Percentiles rank a stretch among this genome's conserved stretches.
phyloP scores from a whole-genome alignment of 306 rosid species.

The Hylodesmum podocarpum region DNA sequence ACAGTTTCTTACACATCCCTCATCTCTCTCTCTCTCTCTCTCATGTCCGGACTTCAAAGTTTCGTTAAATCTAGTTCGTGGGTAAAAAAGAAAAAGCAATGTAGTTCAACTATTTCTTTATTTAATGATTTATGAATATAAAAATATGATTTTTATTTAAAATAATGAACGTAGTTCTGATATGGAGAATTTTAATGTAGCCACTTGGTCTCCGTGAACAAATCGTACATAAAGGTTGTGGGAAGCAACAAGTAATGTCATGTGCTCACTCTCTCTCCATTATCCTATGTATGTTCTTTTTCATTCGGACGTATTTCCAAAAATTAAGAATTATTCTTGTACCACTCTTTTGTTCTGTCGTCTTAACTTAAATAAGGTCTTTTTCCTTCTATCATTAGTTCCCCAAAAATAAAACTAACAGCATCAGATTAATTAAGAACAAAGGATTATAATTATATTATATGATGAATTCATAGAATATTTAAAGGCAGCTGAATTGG shows the following conservation, averaged over 20 bases:
- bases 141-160: neutral
- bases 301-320: neutral
- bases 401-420: neutral
- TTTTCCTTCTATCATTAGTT: neutral
- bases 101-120: constrained; percentile 10
- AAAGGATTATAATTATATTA: no score
- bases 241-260: neutral
- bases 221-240: constrained; percentile 2
- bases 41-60: constrained; percentile 56
- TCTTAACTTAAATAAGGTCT: neutral
- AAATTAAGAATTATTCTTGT: neutral
- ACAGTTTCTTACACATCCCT: constrained; percentile 2
- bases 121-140: neutral
- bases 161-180: neutral
- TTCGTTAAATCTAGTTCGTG: constrained; percentile 55
- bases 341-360: neutral
- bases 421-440: neutral
- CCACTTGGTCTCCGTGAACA: constrained; percentile 32
- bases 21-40: constrained; percentile 20
- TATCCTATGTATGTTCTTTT: neutral
- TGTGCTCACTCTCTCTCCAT: constrained; percentile 2
- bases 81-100: constrained; percentile 28
- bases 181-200: neutral
- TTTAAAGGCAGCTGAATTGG: neutral
- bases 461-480: neutral